Conservation (phyloP, 179 eudicot genomes). For the Nepenthes alata region DNA sequence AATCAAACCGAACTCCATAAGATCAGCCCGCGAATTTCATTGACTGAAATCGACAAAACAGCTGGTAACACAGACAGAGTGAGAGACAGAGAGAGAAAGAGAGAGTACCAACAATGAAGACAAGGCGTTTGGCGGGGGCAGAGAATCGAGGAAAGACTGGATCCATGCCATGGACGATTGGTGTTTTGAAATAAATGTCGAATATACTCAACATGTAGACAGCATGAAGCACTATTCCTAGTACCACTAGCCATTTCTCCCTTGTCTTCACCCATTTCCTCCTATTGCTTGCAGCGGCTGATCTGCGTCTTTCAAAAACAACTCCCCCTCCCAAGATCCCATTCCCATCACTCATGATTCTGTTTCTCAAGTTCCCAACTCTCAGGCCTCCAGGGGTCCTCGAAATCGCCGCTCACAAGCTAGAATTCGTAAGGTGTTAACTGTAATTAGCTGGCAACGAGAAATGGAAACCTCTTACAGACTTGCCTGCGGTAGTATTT, state of each 20-base stretch:
- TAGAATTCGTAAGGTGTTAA: too few relatives aligned
- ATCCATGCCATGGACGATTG: constrained; percentile 97
- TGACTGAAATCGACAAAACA: constrained; percentile 22
- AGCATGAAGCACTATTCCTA: constrained; percentile 75
- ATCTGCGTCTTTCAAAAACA: constrained; percentile 12
- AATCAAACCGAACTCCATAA: not conserved
- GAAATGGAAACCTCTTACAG: too few relatives aligned
- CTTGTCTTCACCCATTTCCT: constrained; percentile 41
- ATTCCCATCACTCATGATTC: constrained; percentile 22
- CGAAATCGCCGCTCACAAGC: too few relatives aligned
- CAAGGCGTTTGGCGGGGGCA: constrained; percentile 81
- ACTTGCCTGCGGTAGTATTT: too few relatives aligned
- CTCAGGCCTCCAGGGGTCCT: too few relatives aligned
- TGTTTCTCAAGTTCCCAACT: not conserved
- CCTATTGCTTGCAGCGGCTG: constrained; percentile 8
- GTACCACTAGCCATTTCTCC: constrained; percentile 68
- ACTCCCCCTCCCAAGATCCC: constrained; percentile 34
- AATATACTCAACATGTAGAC: constrained; percentile 93
- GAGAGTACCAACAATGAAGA: constrained; percentile 61
- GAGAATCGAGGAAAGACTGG: constrained; percentile 67
- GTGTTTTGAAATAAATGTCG: constrained; percentile 88
- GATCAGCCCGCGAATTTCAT: not conserved
- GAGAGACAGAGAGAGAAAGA: not conserved
- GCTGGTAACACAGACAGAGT: not conserved
- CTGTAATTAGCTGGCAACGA: too few relatives aligned